Conservation (phyloP, 345 rosid species). For the Bretschneidera sinensis region DNA sequence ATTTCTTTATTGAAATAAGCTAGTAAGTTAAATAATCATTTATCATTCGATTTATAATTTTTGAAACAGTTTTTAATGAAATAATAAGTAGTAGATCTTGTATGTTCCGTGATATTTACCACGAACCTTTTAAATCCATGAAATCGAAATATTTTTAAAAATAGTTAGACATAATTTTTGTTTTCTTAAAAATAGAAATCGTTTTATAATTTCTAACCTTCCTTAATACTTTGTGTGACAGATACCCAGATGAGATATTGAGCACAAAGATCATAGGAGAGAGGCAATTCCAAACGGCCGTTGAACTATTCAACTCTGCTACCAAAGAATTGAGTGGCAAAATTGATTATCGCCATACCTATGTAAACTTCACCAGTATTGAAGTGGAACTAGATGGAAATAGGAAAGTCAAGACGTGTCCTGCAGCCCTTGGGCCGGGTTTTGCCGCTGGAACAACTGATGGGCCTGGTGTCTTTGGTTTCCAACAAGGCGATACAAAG, state of each 20-base stretch:
- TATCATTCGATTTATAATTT: too few species aligned
- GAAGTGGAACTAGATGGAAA: slow-evolving; percentile 39
- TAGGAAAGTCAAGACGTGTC: slow-evolving; percentile 36
- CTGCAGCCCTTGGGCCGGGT: slow-evolving; percentile 51
- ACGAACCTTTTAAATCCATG: too few species aligned
- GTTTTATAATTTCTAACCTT: neutral
- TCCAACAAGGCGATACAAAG: slow-evolving; percentile 56
- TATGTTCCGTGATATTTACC: too few species aligned
- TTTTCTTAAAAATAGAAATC: too few species aligned
- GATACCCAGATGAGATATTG: slow-evolving; percentile 49
- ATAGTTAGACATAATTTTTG: too few species aligned
- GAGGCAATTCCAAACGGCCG: slow-evolving; percentile 43
- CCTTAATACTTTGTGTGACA: slow-evolving; percentile 7
- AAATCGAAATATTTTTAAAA: too few species aligned
- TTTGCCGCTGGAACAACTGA: slow-evolving; percentile 66
- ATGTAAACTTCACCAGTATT: slow-evolving; percentile 42
- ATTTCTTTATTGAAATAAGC: neutral
- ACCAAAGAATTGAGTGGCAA: slow-evolving; percentile 30
- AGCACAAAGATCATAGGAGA: slow-evolving; percentile 54
- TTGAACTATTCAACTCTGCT: slow-evolving; percentile 39
- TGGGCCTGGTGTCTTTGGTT: slow-evolving; percentile 54
- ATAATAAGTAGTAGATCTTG: too few species aligned
- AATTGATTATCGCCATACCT: slow-evolving; percentile 42
- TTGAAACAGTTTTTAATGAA: too few species aligned
- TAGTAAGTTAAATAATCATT: too few species aligned